These are phyloP conservation scores for Strigomonas galati DNA, from an alignment of 208 protist species.

Conservation along the genomic window DNA sequence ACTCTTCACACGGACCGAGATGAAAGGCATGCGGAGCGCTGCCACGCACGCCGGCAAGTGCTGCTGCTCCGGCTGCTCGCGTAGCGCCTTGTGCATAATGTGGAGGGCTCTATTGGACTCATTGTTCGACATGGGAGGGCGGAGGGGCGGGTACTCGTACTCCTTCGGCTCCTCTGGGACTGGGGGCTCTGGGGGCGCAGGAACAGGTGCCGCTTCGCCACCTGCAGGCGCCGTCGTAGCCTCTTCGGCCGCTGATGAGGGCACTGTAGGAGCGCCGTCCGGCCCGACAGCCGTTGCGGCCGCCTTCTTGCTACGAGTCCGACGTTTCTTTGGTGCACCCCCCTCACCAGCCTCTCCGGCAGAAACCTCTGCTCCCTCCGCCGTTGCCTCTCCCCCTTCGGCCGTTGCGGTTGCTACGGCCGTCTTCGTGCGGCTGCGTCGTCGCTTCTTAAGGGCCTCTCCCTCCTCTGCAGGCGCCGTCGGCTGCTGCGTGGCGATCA, in stretches of 20 bases:
- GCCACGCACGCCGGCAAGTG: background rate
- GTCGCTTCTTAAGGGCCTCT: background rate
- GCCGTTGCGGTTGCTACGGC: slow-evolving; percentile 3
- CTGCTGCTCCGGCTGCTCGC: slow-evolving; percentile 18
- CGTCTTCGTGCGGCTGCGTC: background rate
- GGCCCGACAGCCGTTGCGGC: background rate
- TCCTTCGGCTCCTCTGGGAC: slow-evolving; percentile 16
- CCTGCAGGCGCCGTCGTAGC: background rate
- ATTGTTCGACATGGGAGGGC: slow-evolving; percentile 41
- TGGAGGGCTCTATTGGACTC: slow-evolving; percentile 44
- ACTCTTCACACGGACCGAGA: background rate
- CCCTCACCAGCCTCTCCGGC: background rate
- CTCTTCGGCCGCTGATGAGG: background rate
- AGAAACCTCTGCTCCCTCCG: background rate
- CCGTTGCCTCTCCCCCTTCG: background rate
- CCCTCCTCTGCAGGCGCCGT: background rate
- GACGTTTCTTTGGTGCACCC: background rate
- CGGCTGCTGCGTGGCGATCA: slow-evolving; percentile 19
- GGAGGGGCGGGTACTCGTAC: slow-evolving; percentile 48
- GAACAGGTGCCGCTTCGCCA: too few relatives aligned
- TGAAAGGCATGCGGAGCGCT: too few relatives aligned
- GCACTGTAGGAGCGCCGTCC: background rate
- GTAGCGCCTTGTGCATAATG: slow-evolving; percentile 36
- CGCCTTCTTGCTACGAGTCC: background rate
- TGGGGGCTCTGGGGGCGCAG: background rate